Base-by-base conservation (phyloP, 306 rosid species). In the Castanea crenata region DNA sequence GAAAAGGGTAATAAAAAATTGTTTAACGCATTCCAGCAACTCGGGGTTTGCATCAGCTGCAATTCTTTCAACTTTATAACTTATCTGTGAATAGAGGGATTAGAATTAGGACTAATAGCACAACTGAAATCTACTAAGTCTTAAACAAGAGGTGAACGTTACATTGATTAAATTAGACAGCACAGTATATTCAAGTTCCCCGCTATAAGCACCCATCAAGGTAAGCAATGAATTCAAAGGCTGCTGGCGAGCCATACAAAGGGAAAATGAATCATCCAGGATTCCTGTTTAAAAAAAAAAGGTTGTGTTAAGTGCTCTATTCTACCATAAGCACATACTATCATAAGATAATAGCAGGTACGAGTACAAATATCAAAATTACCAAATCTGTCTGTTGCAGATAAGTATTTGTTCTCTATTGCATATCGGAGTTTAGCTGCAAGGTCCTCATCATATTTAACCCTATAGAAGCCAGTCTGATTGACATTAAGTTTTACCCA, bases 381-480 rank as follows among this genome's bases (percentile, higher is more conserved):
- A 91, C 97, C 98, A 84, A 82, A 92, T 88, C 97, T 90, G 85
- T 94, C 98, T 0, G 94, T 83, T 69, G 93, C 84, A 85, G 97
- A 87, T 83, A 94, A 87, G 25, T 80, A 27, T 75, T 84, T 90
- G 64, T 83, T 91, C 83, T 90, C 89, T 81, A 91, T 87, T 16
- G 98, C 98, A 68, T 81, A 72, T 89, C 92, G 84, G 49, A 92
- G 93, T 65, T 87, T 90, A 83, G 88, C 83, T 71, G 95, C 83
- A 79, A 94, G 97, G 56, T 74, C 71, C 77, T 84, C 92, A 54
- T 94, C 97, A 83, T 94, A 94, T 69, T 94, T 92, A 89, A 94
- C 98, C 86, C 98, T 80, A 86, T 94, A 94, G 81, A 94, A 92
- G 78, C 98, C 98, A 82, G 98, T 32, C 89, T 94, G 98, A 59